Evolutionary conservation across 2,329 filamentous ascomycete genomes (phyloP), one percentile per base, ranked within the genome.

Genomic region (Colletotrichum siamense): DNA sequence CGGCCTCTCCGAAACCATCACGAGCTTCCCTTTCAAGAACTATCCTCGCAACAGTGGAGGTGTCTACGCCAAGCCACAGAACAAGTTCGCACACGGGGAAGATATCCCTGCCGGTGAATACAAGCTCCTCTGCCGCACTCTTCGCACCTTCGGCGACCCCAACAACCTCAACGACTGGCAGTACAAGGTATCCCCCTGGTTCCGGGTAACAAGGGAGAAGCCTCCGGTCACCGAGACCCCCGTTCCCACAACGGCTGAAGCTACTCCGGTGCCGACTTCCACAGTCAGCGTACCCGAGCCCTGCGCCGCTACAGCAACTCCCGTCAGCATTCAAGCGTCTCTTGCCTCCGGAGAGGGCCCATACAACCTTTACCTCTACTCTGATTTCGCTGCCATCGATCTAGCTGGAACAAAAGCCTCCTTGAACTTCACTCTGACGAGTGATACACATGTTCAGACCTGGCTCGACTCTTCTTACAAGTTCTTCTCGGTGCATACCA

Each of bases 81-180:
- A 52, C 63, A 28, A 68, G 28, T 64, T 79, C 10, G 65, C 77
- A 39, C 59, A 78, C 57, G 76, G 76, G 6, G 64, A 36, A 9
- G 49, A 70, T 10, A 76, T 80, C 39, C 67, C 75, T 3, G 39
- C 18, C 7, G 79, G 79, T 52, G 71, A 79, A 28, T 80, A 80
- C 72, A 67, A 30, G 32, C 71, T 78, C 30, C 74, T 80, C 8
- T 72, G 67, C 8, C 77, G 78, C 8, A 66, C 73, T 8, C 74
- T 80, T 52, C 78, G 78, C 15, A 80, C 76, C 1, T 80, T 72
- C 55, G 79, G 79, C n/a, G 77, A 79, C 73, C 59, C 59, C 10
- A 39, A 26, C 57, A 76, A 78, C 32, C 9, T 79, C 6, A 39
- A 75, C 15, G 79, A 79, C 65, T 80, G 79, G 79, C 74, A 79